These are phyloP conservation scores for Suillus placidus DNA, from an alignment of 768 basidiomycete species.

Conservation along the genomic window DNA sequence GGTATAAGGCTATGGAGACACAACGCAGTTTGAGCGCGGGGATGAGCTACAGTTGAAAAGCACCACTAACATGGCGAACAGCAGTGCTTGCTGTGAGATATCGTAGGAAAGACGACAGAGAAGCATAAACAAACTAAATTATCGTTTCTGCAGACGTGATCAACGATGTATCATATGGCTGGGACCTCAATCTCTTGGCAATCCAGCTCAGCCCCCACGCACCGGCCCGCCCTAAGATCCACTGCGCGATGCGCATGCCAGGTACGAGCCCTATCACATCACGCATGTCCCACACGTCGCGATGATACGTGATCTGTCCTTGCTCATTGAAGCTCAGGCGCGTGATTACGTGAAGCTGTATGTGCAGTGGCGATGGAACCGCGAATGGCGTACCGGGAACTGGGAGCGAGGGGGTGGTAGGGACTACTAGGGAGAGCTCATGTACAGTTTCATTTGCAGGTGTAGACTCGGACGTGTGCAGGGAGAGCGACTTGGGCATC, in stretches of 20 bases:
- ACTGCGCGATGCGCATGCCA: slow-evolving; percentile 66
- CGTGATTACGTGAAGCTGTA: slow-evolving; percentile 27
- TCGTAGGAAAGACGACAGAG: not conserved
- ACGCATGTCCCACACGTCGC: slow-evolving; percentile 68
- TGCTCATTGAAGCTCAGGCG: slow-evolving; percentile 22
- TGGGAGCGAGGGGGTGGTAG: slow-evolving; percentile 42
- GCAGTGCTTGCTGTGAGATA: not conserved
- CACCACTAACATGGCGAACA: not conserved
- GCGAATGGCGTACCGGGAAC: slow-evolving; percentile 61
- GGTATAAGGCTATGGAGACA: slow-evolving; percentile 5
- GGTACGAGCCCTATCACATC: slow-evolving; percentile 77
- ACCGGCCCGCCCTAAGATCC: slow-evolving; percentile 64
- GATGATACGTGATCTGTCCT: slow-evolving; percentile 75
- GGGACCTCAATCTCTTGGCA: not conserved
- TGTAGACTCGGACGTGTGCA: slow-evolving; percentile 7
- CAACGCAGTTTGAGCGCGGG: not conserved
- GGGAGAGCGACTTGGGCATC: slow-evolving; percentile 45
- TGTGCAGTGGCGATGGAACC: slow-evolving; percentile 71
- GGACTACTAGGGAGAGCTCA: not conserved
- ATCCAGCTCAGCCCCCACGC: slow-evolving; percentile 57
- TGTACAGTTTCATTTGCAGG: not conserved
- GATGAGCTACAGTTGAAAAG: not conserved
- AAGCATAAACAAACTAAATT: not conserved
- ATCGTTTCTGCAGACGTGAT: not conserved
- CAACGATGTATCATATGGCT: not conserved